These are phyloP conservation scores for Jatropha podagrica DNA, from an alignment of 441 rosid genomes.

Conservation along the genomic window DNA sequence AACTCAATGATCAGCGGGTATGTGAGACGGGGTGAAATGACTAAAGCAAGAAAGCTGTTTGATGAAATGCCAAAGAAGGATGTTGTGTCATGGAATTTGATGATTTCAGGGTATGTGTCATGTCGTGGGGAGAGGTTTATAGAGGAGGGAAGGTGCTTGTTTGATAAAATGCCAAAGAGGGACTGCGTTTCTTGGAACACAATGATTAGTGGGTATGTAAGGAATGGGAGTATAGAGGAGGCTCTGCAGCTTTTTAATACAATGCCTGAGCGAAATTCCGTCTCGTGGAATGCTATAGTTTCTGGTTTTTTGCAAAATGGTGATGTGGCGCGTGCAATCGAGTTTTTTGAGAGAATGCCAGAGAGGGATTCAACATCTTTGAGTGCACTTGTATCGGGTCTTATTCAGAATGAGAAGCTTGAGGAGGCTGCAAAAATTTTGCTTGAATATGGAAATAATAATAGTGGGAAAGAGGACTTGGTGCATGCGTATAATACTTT, in stretches of 20 bases:
- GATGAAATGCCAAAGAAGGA: no score
- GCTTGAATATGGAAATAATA: constrained; percentile 25
- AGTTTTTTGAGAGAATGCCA: constrained; percentile 48
- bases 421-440: constrained; percentile 53
- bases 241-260: constrained; percentile 42
- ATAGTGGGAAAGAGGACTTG: constrained; percentile 35
- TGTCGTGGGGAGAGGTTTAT: constrained; percentile 43
- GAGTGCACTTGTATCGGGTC: constrained; percentile 60
- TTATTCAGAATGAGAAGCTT: constrained; percentile 45
- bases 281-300: constrained; percentile 60
- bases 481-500: constrained; percentile 62
- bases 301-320: constrained; percentile 50
- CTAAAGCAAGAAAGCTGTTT: constrained; percentile 27
- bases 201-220: constrained; percentile 66
- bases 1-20: constrained; percentile 59
- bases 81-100: constrained; percentile 17
- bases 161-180: constrained; percentile 55
- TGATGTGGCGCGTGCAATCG: constrained; percentile 39
- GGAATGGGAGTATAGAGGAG: constrained; percentile 48
- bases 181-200: constrained; percentile 66
- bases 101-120: constrained; percentile 59
- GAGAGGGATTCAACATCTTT: constrained; percentile 44
- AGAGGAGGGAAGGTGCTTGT: constrained; percentile 52
- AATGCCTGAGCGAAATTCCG: constrained; percentile 51
- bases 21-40: constrained; percentile 45